Conservation (phyloP, 192 early-diverging fungal species). For the Coemansia interrupta region DNA sequence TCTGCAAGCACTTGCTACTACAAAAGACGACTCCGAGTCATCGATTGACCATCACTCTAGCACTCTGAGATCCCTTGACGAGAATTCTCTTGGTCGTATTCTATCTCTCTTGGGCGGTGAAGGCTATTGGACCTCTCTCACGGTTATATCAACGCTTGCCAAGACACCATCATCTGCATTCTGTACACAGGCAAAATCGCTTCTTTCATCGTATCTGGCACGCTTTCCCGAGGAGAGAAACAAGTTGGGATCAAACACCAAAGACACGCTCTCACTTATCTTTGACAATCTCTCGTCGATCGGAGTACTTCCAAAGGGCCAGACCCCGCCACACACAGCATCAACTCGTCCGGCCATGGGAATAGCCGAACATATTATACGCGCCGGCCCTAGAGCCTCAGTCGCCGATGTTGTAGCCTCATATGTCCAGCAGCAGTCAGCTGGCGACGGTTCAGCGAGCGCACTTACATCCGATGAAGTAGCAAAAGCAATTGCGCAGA, state of each 20-base stretch:
- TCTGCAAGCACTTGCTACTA: constrained; percentile 22
- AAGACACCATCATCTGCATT: constrained; percentile 10
- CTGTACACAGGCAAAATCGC: constrained; percentile 17
- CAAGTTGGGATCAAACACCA: constrained; percentile 10
- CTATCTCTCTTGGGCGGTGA: constrained; percentile 15
- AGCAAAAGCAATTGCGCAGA: constrained; percentile 33
- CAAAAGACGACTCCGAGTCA: not conserved
- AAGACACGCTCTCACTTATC: constrained; percentile 18
- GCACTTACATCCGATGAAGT: constrained; percentile 30
- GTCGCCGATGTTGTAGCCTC: constrained; percentile 26
- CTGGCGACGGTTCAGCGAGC: not conserved
- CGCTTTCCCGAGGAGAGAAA: constrained; percentile 28
- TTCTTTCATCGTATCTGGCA: constrained; percentile 29
- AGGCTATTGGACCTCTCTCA: constrained; percentile 38
- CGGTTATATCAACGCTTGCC: constrained; percentile 26
- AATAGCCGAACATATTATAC: constrained; percentile 39
- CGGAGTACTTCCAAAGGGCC: constrained; percentile 5
- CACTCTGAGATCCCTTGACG: constrained; percentile 1
- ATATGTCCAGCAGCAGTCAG: constrained; percentile 14
- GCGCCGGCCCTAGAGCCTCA: constrained; percentile 28
- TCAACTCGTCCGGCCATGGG: constrained; percentile 26
- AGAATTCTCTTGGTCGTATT: constrained; percentile 11
- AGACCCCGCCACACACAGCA: constrained; percentile 3
- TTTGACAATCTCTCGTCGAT: constrained; percentile 23
- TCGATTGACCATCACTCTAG: not conserved